phyloP scores from a whole-genome alignment of 2,329 filamentous ascomycete genomes.

The Aspergillus sp. region DNA sequence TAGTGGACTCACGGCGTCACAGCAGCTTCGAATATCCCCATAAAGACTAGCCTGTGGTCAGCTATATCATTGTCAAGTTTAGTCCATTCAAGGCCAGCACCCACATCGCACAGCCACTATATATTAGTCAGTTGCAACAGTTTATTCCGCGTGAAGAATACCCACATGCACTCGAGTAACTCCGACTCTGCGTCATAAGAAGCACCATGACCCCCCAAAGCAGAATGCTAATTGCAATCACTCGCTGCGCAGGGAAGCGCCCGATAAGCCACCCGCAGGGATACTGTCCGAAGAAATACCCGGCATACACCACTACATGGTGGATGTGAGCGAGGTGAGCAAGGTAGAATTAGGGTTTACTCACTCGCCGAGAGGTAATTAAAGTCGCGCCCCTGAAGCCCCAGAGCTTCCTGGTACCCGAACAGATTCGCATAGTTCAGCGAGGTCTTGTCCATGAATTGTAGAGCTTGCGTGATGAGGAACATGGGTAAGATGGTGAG shows the following conservation, averaged over 20 bases:
- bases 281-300: conserved; percentile 22
- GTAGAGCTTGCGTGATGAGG: conserved; percentile 19
- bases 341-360: too few species aligned
- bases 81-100: too few species aligned
- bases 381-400: conserved; percentile 4
- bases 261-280: conserved; percentile 21
- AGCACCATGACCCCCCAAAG: conserved; percentile 20
- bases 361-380: too few species aligned
- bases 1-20: conserved; percentile 4
- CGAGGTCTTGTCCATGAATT: conserved; percentile 21
- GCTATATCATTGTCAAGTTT: too few species aligned
- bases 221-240: conserved; percentile 16
- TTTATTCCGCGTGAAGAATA: conserved; percentile 3
- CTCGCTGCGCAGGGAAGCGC: conserved; percentile 20
- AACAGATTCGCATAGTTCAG: conserved; percentile 22
- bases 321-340: neutral
- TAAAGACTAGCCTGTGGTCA: neutral
- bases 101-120: too few species aligned
- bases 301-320: conserved; percentile 18
- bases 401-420: conserved; percentile 17
- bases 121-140: too few species aligned
- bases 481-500: conserved; percentile 19
- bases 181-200: conserved; percentile 22
- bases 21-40: conserved; percentile 20
- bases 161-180: conserved; percentile 16